Evolutionary conservation across 176 grass and related monocot genomes (phyloP).

Genomic region (Paspalum vaginatum): DNA sequence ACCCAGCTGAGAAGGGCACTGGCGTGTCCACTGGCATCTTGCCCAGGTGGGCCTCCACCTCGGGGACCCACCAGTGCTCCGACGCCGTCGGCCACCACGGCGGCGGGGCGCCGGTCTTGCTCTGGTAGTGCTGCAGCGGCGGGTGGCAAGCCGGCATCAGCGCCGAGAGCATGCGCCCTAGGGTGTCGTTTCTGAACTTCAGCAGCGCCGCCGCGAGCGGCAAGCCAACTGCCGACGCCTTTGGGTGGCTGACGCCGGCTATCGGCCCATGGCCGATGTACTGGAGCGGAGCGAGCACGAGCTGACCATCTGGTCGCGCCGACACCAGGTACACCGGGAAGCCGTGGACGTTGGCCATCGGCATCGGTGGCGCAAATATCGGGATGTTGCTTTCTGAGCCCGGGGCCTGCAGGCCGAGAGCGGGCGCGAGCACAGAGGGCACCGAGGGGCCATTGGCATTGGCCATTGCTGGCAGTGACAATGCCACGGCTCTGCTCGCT

Average conservation of each 20-base stretch:
- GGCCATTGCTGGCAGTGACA: no score
- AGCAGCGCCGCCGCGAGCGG: neutral
- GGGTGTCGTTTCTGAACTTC: neutral
- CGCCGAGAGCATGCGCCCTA: neutral
- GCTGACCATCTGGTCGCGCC: neutral
- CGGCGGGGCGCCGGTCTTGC: neutral
- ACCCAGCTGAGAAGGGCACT: neutral
- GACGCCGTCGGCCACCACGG: constrained; percentile 12
- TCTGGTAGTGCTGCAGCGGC: neutral
- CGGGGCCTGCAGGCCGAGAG: no score
- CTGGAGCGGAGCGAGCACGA: neutral
- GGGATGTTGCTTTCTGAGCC: neutral
- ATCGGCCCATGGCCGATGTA: neutral
- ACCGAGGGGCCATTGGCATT: no score
- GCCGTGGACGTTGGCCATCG: no score
- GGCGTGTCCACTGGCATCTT: neutral
- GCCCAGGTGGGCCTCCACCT: constrained; percentile 8
- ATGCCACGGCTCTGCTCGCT: no score
- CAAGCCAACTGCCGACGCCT: neutral
- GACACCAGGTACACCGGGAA: neutral
- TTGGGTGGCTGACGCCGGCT: no score
- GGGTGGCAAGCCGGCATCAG: neutral
- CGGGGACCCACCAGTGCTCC: neutral
- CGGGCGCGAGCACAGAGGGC: no score
- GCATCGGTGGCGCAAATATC: neutral